Evolutionary conservation across 2,329 filamentous ascomycete species (phyloP), one percentile per base, ranked within the genome.

Genomic region (Fusarium longipes): DNA sequence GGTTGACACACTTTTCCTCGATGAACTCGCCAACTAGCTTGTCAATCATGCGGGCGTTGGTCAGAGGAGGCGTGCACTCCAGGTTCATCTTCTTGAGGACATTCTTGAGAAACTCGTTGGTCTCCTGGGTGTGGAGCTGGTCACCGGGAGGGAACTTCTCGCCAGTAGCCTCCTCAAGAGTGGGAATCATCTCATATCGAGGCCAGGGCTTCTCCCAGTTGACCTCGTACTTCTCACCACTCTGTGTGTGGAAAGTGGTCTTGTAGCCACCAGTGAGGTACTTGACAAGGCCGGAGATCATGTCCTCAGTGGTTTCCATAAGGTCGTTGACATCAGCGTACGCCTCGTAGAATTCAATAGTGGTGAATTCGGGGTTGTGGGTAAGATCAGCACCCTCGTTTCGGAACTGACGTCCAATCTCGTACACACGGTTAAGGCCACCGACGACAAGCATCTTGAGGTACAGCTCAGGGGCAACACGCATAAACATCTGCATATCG

Each of bases 141-240:
- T 96, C 91, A 44, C 91, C 90, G 4, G 93, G 87, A 39, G 96
- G 96, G 85, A 99, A 99, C 82, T 92, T 97, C 83, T 97, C 93
- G 72, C 93, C 94, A 1, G 89, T 92, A 14, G 91, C 91, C 81
- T 95, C 89, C 82, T 98, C 96, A 1, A 99, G 87, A 33, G 91
- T 74, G 48, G 79, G 74, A 58, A 99, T 97, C 95, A 99, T 99
- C 79, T 97, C 92, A 48, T 98, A 89, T 67, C 93, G 87, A 78
- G 90, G 89, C 96, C 96, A 99, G 42, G 96, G 96, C 62, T 88
- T 90, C 78, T 94, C 91, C 96, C 96, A 99, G 87, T 99, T 97
- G 74, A 99, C 91, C 63, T 93, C 87, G 81, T 95, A 94, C 60
- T 87, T 87, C 80, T 97, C 93, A 57, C 95, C 96, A 66, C 87